These are phyloP conservation scores for Sphaerosporella brunnea DNA, from an alignment of 495 filamentous ascomycete species.

Conservation along the genomic window DNA sequence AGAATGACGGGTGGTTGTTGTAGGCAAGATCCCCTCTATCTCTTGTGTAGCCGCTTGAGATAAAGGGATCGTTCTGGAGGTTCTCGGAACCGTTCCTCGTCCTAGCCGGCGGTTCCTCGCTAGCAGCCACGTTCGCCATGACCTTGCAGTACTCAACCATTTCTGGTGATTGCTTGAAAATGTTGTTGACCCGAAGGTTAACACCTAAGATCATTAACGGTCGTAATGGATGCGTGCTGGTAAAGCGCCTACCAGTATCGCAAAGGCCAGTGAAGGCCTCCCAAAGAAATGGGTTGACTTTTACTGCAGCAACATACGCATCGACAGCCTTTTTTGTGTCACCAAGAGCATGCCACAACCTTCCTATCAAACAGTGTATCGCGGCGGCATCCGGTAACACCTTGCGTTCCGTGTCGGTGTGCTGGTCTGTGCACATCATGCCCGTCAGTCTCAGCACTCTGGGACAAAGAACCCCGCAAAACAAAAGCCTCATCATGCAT, in stretches of 20 bases:
- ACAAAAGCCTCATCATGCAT: neutral
- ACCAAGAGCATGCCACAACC: constrained; percentile 64
- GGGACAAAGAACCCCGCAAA: neutral
- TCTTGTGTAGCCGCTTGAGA: constrained; percentile 9
- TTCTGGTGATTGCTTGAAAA: constrained; percentile 64
- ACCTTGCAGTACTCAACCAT: constrained; percentile 30
- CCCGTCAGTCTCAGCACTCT: neutral
- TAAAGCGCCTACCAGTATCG: constrained; percentile 37
- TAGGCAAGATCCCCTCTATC: constrained; percentile 24
- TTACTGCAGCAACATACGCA: constrained; percentile 72
- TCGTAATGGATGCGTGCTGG: constrained; percentile 26
- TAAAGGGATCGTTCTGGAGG: constrained; percentile 22
- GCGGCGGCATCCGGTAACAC: constrained; percentile 70
- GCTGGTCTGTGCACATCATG: constrained; percentile 37
- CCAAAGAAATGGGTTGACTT: constrained; percentile 93
- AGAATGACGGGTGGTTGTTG: constrained; percentile 29
- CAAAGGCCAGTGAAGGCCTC: constrained; percentile 80
- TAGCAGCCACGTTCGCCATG: neutral
- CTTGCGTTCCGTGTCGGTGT: constrained; percentile 43
- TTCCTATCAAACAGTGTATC: constrained; percentile 61
- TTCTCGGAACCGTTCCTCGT: constrained; percentile 28
- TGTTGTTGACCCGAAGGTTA: constrained; percentile 56
- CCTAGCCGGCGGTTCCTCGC: constrained; percentile 22
- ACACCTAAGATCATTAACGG: too few relatives aligned
- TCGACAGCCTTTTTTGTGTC: constrained; percentile 65